Base-by-base conservation (phyloP, 768 basidiomycete species). In the Hygrophorus pudorinus region DNA sequence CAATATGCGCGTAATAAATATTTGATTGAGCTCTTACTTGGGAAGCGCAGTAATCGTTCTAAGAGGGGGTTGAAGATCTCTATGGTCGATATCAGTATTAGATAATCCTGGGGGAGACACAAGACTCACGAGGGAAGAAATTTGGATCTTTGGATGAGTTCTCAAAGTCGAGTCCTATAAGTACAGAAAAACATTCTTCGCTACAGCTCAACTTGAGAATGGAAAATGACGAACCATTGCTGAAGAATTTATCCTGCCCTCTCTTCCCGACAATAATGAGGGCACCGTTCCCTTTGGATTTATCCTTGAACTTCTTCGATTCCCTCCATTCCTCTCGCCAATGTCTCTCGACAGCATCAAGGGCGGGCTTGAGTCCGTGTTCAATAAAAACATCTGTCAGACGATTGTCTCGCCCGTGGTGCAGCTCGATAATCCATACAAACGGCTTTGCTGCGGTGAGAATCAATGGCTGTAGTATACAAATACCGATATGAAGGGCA, bases 181-280 rank as follows among this genome's bases (percentile, higher is more conserved):
- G 24, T 7, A 24, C 24, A 3, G 24, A 24, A 24, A 18, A 37
- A 31, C 34, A 35, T 20, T 44, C 38, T 10, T 41, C 44, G 9
- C 11, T 10, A 18, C 11, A 12, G 13, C 17, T 20, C 12, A 41
- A 11, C 21, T 36, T 28, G 5, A 11, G 12, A 9, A n/a, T 12
- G 37, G 2, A 29, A 16, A 21, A 13, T 4, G 20, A 48, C 66
- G 21, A 45, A 76, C 86, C 87, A 51, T 88, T 90, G 62, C 83
- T 86, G 61, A 91, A 91, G 69, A 88, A 91, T 61, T 89, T 91
- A 60, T 89, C 78, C 59, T 91, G 87, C 48, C 72, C 69, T 49
- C 68, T 71, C 48, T 75, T 76, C 3, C 88, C 87, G 5, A 85
- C 79, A 42, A 91, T 80, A 48, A 90, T 79, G 24, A 91, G 61